Conservation (phyloP, 345 rosid genomes). For the Eucalyptus caleyi region DNA sequence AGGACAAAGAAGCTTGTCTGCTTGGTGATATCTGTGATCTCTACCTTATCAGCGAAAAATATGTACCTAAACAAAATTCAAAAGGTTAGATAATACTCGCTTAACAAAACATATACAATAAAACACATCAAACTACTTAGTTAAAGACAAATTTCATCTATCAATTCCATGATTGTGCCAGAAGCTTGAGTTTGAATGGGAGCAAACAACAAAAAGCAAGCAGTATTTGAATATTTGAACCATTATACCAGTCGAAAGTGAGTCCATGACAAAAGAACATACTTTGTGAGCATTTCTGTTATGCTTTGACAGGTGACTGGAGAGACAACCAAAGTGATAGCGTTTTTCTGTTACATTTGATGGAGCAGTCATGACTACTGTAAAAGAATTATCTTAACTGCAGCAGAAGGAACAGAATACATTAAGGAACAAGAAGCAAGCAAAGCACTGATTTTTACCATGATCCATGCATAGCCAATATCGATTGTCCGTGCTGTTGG, state of each 20-base stretch:
- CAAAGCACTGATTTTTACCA: constrained; percentile 28
- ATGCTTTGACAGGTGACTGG: constrained; percentile 49
- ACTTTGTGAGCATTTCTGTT: constrained; percentile 63
- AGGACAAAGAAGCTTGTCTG: constrained; percentile 62
- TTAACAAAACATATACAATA: background rate
- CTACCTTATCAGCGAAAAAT: constrained; percentile 82
- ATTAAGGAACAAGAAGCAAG: background rate
- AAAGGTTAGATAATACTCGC: background rate
- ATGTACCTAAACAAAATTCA: constrained; percentile 35
- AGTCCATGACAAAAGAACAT: constrained; percentile 2
- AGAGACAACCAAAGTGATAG: constrained; percentile 56
- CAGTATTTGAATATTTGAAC: background rate
- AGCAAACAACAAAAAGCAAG: background rate
- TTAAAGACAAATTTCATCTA: background rate
- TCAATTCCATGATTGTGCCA: background rate
- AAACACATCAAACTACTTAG: background rate
- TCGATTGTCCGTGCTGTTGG: constrained; percentile 90
- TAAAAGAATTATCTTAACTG: background rate
- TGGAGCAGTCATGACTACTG: background rate
- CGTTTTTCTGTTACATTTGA: constrained; percentile 50
- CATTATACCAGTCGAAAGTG: background rate
- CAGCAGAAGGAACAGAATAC: background rate
- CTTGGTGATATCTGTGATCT: constrained; percentile 70
- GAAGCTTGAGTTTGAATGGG: background rate
- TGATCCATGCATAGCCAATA: constrained; percentile 78